Conservation (phyloP, 306 rosid species). For the Dalbergia oliveri region DNA sequence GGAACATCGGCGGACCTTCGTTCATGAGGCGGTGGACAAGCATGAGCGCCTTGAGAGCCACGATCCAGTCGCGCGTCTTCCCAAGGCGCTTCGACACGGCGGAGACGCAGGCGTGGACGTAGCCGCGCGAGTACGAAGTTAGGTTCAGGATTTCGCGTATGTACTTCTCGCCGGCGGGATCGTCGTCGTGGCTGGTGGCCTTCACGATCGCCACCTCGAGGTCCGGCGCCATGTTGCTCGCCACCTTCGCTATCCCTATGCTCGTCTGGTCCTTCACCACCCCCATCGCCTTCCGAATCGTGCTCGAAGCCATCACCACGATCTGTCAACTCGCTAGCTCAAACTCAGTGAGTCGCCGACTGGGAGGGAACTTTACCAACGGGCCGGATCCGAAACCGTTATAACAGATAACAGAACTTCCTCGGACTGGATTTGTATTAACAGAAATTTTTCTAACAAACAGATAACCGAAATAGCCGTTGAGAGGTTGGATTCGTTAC, state of each 20-base stretch:
- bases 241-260: conserved; percentile 94
- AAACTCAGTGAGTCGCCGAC: conserved; percentile 9
- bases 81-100: conserved; percentile 87
- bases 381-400: background rate
- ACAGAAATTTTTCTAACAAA: conserved; percentile 25
- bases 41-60: conserved; percentile 81
- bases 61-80: conserved; percentile 98
- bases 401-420: background rate
- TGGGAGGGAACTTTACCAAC: background rate
- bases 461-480: conserved; percentile 24
- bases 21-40: conserved; percentile 83
- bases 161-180: conserved; percentile 91
- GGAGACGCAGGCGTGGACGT: conserved; percentile 76
- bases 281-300: conserved; percentile 97
- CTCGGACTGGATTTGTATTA: background rate
- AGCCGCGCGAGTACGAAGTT: conserved; percentile 81
- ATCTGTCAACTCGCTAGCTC: conserved; percentile 6
- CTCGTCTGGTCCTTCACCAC: conserved; percentile 99
- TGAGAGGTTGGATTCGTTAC: conserved; percentile 19
- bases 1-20: conserved; percentile 81
- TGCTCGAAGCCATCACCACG: conserved; percentile 79
- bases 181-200: conserved; percentile 95
- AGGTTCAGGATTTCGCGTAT: conserved; percentile 76
- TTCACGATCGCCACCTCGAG: conserved; percentile 95
- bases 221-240: conserved; percentile 95